These are phyloP conservation scores for Stagonosporopsis vannaccii DNA, from an alignment of 2,329 filamentous ascomycete genomes.

Conservation along the genomic window DNA sequence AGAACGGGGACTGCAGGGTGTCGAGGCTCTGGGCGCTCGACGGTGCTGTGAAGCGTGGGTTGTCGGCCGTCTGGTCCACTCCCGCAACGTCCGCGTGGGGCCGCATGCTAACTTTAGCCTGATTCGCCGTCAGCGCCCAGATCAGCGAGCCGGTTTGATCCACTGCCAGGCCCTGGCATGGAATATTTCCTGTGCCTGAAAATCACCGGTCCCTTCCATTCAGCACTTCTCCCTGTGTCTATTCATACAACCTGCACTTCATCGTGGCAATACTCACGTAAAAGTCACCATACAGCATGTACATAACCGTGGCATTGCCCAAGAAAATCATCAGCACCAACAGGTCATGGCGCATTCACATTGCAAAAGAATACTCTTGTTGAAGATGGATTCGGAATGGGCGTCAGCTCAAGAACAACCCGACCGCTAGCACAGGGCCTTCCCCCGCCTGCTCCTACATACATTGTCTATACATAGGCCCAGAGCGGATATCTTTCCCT, in stretches of 20 bases:
- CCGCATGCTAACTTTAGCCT: slow-evolving; percentile 11
- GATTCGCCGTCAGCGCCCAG: neutral
- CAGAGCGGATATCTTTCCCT: slow-evolving; percentile 95
- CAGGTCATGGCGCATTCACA: no score
- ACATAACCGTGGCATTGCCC: no score
- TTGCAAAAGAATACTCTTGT: neutral
- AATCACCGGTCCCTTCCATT: no score
- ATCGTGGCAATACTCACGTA: no score
- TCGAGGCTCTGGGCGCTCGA: slow-evolving; percentile 1
- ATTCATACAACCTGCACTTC: no score
- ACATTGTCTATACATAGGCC: slow-evolving; percentile 18
- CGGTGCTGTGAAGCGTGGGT: slow-evolving; percentile 7
- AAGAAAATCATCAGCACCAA: no score
- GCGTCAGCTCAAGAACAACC: slow-evolving; percentile 88
- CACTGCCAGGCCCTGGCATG: neutral
- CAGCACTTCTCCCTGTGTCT: no score
- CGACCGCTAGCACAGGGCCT: slow-evolving; percentile 92
- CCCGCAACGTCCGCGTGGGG: slow-evolving; percentile 8
- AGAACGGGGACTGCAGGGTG: slow-evolving; percentile 1
- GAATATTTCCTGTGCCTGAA: no score
- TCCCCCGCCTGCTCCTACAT: slow-evolving; percentile 69
- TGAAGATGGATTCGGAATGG: slow-evolving; percentile 54
- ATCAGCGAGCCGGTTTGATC: neutral
- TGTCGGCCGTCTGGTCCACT: slow-evolving; percentile 8
- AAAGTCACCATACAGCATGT: no score